Evolutionary conservation across 768 basidiomycete genomes (phyloP), one percentile per base, ranked within the genome.

Genomic region (Trametes cingulata): DNA sequence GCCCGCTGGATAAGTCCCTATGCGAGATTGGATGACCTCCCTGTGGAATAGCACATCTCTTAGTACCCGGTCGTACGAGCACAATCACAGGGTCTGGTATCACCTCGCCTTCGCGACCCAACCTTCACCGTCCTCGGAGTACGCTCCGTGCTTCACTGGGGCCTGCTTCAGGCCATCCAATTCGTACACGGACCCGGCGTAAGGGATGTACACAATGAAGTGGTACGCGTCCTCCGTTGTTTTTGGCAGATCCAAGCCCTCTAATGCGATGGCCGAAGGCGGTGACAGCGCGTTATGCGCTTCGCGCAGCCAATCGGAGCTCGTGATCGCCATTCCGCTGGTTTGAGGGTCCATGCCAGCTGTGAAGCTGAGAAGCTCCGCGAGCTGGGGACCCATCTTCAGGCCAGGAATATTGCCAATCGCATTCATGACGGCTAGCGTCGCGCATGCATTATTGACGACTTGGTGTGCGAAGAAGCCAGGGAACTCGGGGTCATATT

Each of bases 381-480:
- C 76, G 13, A 97, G 80, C 67, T 91, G 87, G 6, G 83, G 69
- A 8, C 91, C 90, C 62, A 79, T 79, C 46, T 78, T 73, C 8
- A 91, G 77, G 2, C 80, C 80, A 2, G 85, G 84, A 52, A 93
- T 87, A 71, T 93, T 94, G 59, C 89, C 90, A 20, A 96, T 81
- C 27, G 91, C 93, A 69, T 98, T 97, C 60, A 97, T 76, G 35
- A 96, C 93, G 5, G 95, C 95, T 33, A 97, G 77, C n/a, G 95
- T 96, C 15, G 93, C 96, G 67, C 96, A 99, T 4, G 95, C 93
- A 67, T 98, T 99, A 75, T 95, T 94, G 66, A 97, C 93, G 51
- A 93, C 92, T 74, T 88, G 93, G 66, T 93, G 90, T 2, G 95
- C 94, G 70, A 97, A 98, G 75, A 93, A 94, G 13, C 93, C 92